Evolutionary conservation across 805 yeast genomes (phyloP).

Genomic region (Teunomyces pallodes): DNA sequence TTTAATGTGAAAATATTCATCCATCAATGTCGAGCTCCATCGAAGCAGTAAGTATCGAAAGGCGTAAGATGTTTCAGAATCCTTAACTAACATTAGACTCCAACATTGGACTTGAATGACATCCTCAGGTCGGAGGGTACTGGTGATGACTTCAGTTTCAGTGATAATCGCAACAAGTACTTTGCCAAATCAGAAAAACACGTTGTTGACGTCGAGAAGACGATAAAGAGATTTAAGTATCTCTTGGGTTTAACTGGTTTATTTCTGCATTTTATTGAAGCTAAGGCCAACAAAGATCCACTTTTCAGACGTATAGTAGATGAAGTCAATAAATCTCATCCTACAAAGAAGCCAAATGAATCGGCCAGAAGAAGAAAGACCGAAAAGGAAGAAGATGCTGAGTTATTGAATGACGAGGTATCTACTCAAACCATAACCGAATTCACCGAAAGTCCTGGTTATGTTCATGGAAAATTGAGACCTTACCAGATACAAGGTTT

Average conservation of each 20-base stretch:
- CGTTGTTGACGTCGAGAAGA: constrained; percentile 53
- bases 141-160: background rate
- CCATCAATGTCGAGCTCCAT: constrained; percentile 7
- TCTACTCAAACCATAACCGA: constrained; percentile 36
- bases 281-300: constrained; percentile 62
- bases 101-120: constrained; percentile 7
- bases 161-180: constrained; percentile 16
- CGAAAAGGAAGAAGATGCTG: constrained; percentile 78
- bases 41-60: constrained; percentile 6
- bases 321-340: constrained; percentile 20
- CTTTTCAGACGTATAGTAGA: constrained; percentile 52
- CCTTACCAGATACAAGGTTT: constrained; percentile 79
- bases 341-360: constrained; percentile 5
- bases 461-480: constrained; percentile 58
- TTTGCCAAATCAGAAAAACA: constrained; percentile 34
- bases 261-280: constrained; percentile 65
- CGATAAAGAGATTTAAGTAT: constrained; percentile 66
- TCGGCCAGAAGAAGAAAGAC: constrained; percentile 59
- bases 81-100: constrained; percentile 1
- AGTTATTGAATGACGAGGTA: constrained; percentile 57
- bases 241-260: constrained; percentile 62
- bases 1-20: constrained; percentile 1
- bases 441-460: constrained; percentile 51
- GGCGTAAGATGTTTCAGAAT: background rate
- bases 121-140: constrained; percentile 3